Evolutionary conservation across 805 yeast species (phyloP).

Genomic region (Kuraishia borneana): DNA sequence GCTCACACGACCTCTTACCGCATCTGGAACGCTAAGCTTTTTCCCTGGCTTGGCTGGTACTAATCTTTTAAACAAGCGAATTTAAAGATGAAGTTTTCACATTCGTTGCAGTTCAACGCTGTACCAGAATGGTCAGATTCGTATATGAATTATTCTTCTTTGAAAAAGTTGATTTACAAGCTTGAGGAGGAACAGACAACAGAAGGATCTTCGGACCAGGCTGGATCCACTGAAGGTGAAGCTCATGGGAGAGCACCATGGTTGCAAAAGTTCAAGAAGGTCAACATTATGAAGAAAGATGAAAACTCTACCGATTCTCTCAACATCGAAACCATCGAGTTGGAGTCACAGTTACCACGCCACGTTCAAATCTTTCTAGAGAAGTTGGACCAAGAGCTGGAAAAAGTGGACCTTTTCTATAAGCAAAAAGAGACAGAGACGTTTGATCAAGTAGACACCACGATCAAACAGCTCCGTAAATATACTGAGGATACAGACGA

Average conservation of each 20-base stretch:
- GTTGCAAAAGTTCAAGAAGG: slow-evolving; percentile 8
- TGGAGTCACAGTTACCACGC: slow-evolving; percentile 16
- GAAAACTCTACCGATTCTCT: slow-evolving; percentile 10
- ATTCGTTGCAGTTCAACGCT: slow-evolving; percentile 37
- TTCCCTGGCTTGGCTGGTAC: too few relatives aligned
- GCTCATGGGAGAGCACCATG: too few relatives aligned
- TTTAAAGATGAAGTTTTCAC: slow-evolving; percentile 34
- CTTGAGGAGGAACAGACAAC: slow-evolving; percentile 30
- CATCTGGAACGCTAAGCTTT: too few relatives aligned
- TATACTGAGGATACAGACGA: slow-evolving; percentile 13
- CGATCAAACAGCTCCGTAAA: slow-evolving; percentile 35
- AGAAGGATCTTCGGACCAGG: slow-evolving; percentile 5
- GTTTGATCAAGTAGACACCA: slow-evolving; percentile 29
- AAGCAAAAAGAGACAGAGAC: slow-evolving; percentile 32
- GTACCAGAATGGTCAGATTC: slow-evolving; percentile 43
- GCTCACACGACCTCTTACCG: too few relatives aligned
- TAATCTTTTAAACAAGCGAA: too few relatives aligned
- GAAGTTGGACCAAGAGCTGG: slow-evolving; percentile 34
- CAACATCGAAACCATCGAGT: slow-evolving; percentile 5
- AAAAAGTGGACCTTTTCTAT: slow-evolving; percentile 43
- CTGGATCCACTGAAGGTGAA: too few relatives aligned
- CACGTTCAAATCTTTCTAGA: slow-evolving; percentile 33
- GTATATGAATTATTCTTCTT: slow-evolving; percentile 31
- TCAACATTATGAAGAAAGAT: slow-evolving; percentile 2
- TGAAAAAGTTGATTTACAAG: slow-evolving; percentile 46